Conservation (phyloP, 768 basidiomycete genomes). For the Kwoniella pini region DNA sequence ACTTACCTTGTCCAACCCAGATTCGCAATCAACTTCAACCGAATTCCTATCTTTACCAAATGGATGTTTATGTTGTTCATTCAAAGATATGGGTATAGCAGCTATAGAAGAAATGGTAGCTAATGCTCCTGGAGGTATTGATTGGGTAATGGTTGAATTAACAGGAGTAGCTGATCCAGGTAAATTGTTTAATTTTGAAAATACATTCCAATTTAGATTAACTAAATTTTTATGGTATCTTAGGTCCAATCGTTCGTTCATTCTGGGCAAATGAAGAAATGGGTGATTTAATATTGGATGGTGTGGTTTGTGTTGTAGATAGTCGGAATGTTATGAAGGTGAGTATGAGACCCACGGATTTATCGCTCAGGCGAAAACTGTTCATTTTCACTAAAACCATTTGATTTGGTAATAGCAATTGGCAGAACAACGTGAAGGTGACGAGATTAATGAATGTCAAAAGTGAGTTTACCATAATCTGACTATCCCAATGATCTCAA, state of each 20-base stretch:
- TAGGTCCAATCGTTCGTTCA: slow-evolving; percentile 50
- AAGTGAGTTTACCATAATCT: no score
- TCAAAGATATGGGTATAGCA: slow-evolving; percentile 88
- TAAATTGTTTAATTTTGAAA: slow-evolving; percentile 56
- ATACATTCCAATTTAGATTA: no score
- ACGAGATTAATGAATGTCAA: slow-evolving; percentile 65
- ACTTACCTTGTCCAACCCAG: slow-evolving; percentile 71
- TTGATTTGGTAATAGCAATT: slow-evolving; percentile 67
- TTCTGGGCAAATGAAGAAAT: slow-evolving; percentile 59
- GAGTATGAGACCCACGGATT: slow-evolving; percentile 8
- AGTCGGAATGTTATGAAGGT: slow-evolving; percentile 74
- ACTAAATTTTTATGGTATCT: no score
- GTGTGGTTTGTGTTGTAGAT: slow-evolving; percentile 90
- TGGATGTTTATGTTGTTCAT: slow-evolving; percentile 97
- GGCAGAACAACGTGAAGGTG: slow-evolving; percentile 69
- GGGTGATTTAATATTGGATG: slow-evolving; percentile 62
- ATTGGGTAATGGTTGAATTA: slow-evolving; percentile 92
- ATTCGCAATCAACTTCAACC: slow-evolving; percentile 66
- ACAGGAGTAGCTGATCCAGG: slow-evolving; percentile 96
- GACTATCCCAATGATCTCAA: no score
- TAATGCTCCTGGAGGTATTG: slow-evolving; percentile 57
- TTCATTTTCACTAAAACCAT: not conserved
- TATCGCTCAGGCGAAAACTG: not conserved
- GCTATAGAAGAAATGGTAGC: slow-evolving; percentile 79
- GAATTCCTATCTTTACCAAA: slow-evolving; percentile 84